These are phyloP conservation scores for Pythium folliculosum DNA, from an alignment of 352 stramenopile genomes.

Conservation along the genomic window DNA sequence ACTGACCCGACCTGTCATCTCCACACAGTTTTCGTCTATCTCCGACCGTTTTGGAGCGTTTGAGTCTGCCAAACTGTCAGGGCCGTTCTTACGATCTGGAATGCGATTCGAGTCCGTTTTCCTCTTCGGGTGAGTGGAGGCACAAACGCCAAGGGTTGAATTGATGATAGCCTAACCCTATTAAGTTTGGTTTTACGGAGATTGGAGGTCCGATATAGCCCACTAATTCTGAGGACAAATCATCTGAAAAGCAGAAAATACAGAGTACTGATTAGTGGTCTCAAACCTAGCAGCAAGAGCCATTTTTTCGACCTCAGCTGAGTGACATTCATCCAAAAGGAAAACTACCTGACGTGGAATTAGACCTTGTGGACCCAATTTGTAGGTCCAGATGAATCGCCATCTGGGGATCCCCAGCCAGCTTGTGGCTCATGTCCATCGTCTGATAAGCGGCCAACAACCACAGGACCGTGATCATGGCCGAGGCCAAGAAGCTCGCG, in stretches of 20 bases:
- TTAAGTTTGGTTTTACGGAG: slow-evolving; percentile 4
- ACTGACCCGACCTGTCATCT: not conserved
- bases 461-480: not conserved
- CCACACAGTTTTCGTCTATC: not conserved
- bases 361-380: no score
- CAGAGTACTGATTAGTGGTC: no score
- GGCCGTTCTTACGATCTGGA: no score
- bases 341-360: no score
- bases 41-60: slow-evolving; percentile 8
- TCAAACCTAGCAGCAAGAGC: no score
- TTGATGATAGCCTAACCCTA: slow-evolving; percentile 5
- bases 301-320: no score
- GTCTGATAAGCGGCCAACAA: not conserved
- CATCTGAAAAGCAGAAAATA: slow-evolving; percentile 4
- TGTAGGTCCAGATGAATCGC: no score
- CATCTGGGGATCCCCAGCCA: no score
- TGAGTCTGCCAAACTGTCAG: slow-evolving; percentile 10
- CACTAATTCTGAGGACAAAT: slow-evolving; percentile 9
- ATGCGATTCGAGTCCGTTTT: slow-evolving; percentile 13
- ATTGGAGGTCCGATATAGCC: slow-evolving; percentile 13
- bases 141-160: slow-evolving; percentile 1
- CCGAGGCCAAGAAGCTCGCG: slow-evolving; percentile 66
- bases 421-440: slow-evolving; percentile 7
- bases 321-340: no score
- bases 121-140: not conserved